Evolutionary conservation across 176 grass and related monocot species (phyloP), one percentile per base, ranked within the genome.

Genomic region (sorghum (Sorghum bicolor)): DNA sequence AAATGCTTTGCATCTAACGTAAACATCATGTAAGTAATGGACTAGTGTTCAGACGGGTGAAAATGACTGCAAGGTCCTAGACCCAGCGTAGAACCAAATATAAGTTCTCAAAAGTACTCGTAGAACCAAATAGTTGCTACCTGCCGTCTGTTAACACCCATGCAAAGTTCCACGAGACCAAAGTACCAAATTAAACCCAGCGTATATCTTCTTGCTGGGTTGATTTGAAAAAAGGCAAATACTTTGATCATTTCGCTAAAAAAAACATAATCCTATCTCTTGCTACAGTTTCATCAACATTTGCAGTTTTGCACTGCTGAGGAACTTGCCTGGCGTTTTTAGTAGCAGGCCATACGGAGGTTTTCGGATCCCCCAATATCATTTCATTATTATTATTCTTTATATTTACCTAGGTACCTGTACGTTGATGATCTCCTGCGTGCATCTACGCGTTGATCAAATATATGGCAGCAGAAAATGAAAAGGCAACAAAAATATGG

Each of bases 391-490:
- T 44, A 44, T 44, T 44, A 47, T 47, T 48, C 5, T 52, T 20
- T 2, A 2, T 22, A 53, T 55, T 55, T n/a, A 55, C 52, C 19
- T 30, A 44, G 16, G 28, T 47, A 47, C 28, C 13, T 57, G 55
- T 47, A n/a, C n/a, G n/a, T n/a, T n/a, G n/a, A n/a, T n/a, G n/a
- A n/a, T 32, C 64, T 29, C 17, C 17, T 30, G 8, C 48, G 22
- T 40, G 1, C 0, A 62, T 36, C 20, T 8, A 67, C 28, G 67
- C 67, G 48, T 39, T 50, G 36, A 86, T 83, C 60, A 48, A 63
- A 87, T 75, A 75, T 70, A 90, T 53, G 24, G 61, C 80, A 62
- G 31, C 26, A 68, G 45, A 70, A 58, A 83, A 40, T 45, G n/a
- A 43, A 61, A 61, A 74, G 38, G 52, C 58, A 74, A 44, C n/a